These are phyloP conservation scores for Immersiporthe knoxdaviesiana DNA, from an alignment of 2,329 filamentous ascomycete species.

Conservation along the genomic window DNA sequence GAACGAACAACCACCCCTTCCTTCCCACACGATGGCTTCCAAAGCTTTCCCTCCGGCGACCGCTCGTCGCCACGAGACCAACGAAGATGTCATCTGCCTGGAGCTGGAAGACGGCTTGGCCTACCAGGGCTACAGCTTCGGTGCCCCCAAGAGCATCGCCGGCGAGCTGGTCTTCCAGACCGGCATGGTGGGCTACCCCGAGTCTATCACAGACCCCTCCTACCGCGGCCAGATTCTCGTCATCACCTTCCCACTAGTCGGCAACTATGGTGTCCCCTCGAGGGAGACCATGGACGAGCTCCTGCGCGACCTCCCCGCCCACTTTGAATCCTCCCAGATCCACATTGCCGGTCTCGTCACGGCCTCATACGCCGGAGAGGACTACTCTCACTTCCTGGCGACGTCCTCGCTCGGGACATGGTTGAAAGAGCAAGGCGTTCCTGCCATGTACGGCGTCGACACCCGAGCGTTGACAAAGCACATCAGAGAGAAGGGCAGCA, in stretches of 20 bases:
- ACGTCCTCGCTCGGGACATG: slow-evolving; percentile 88
- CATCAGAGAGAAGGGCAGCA: slow-evolving; percentile 91
- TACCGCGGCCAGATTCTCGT: slow-evolving; percentile 94
- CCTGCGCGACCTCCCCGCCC: slow-evolving; percentile 80
- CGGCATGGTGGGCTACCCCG: slow-evolving; percentile 98
- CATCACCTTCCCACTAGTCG: slow-evolving; percentile 91
- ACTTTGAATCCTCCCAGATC: slow-evolving; percentile 92
- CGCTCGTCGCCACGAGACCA: slow-evolving; percentile 56
- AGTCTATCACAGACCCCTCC: slow-evolving; percentile 86
- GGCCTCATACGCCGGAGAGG: slow-evolving; percentile 89
- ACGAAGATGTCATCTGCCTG: slow-evolving; percentile 75
- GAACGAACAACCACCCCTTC: slow-evolving; percentile 2
- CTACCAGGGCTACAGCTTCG: slow-evolving; percentile 96
- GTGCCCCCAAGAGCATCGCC: slow-evolving; percentile 89
- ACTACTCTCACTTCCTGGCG: slow-evolving; percentile 93
- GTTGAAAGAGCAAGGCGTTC: slow-evolving; percentile 94
- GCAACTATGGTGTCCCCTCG: slow-evolving; percentile 96
- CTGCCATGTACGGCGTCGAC: slow-evolving; percentile 93
- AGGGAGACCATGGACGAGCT: slow-evolving; percentile 83
- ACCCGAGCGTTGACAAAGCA: slow-evolving; percentile 92
- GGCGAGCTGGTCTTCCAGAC: slow-evolving; percentile 99
- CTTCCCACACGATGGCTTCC: slow-evolving; percentile 39
- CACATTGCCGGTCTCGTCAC: slow-evolving; percentile 92
- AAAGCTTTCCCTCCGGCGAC: slow-evolving; percentile 60
- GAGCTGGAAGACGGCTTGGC: slow-evolving; percentile 91